Percentiles rank a stretch among this genome's conserved stretches.
phyloP scores from a whole-genome alignment of 2,329 filamentous ascomycete genomes.

The Colletotrichum acutatum region DNA sequence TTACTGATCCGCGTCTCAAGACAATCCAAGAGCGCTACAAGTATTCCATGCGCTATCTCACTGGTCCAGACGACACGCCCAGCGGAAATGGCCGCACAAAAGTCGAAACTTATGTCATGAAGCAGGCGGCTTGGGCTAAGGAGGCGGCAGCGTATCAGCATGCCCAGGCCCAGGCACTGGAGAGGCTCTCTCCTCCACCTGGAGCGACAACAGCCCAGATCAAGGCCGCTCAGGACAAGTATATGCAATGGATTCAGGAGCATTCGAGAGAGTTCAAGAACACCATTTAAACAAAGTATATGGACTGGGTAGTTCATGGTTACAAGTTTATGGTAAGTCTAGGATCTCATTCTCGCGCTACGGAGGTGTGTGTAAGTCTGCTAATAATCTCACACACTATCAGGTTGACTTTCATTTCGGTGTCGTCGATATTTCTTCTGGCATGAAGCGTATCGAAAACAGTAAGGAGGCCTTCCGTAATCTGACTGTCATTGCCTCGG shows the following conservation, averaged over 20 bases:
- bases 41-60: background rate
- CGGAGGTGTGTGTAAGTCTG: no score
- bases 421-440: constrained; percentile 12
- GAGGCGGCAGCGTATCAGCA: constrained; percentile 6
- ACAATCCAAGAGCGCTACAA: background rate
- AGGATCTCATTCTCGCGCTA: no score
- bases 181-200: no score
- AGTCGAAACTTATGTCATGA: constrained; percentile 15
- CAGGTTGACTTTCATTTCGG: constrained; percentile 25
- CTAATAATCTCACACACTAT: no score
- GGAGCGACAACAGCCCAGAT: no score
- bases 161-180: constrained; percentile 16
- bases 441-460: constrained; percentile 22
- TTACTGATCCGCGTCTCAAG: background rate
- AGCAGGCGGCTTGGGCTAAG: constrained; percentile 11
- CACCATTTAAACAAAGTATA: constrained; percentile 3
- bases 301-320: constrained; percentile 25
- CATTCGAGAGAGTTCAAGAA: constrained; percentile 8
- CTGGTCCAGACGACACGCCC: background rate
- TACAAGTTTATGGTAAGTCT: constrained; percentile 16
- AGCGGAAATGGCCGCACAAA: background rate
- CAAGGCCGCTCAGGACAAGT: no score
- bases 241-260: background rate
- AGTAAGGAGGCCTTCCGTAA: constrained; percentile 24
- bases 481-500: constrained; percentile 6